Percentiles rank a stretch among this genome's conserved stretches.
Conservation (phyloP, 208 protist species). For the Wallacemonas collosoma region DNA sequence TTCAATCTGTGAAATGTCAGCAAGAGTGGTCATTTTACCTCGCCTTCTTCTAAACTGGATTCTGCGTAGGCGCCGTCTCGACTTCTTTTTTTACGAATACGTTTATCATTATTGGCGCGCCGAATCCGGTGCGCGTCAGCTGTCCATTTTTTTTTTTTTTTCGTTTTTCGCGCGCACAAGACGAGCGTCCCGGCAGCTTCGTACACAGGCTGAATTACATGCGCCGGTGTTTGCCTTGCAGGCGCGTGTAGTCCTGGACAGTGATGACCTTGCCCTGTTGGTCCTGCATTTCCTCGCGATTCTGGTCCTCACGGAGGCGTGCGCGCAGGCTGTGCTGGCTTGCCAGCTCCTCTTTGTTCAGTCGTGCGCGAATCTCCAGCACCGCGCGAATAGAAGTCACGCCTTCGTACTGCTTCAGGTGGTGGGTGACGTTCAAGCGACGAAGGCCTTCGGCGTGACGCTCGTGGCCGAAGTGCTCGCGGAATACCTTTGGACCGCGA, state of each 20-base stretch:
- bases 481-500: constrained; percentile 83
- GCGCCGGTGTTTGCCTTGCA: constrained; percentile 35
- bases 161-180: no score
- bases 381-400: constrained; percentile 75
- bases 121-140: no score
- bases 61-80: no score
- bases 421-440: constrained; percentile 65
- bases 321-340: constrained; percentile 41
- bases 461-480: constrained; percentile 84
- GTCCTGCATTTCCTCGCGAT: constrained; percentile 87
- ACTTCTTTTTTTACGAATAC: no score
- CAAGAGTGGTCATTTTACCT: no score
- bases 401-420: constrained; percentile 76
- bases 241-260: constrained; percentile 54
- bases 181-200: no score
- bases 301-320: constrained; percentile 66
- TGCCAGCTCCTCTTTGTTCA: constrained; percentile 22
- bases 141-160: no score
- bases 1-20: no score
- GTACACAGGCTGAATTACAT: not conserved
- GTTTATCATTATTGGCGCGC: no score
- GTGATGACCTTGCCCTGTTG: constrained; percentile 81
- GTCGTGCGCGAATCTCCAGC: constrained; percentile 71
- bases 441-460: constrained; percentile 83
- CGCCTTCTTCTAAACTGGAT: no score